Base-by-base conservation (phyloP, 768 basidiomycete genomes). In the Nidularia sp. region DNA sequence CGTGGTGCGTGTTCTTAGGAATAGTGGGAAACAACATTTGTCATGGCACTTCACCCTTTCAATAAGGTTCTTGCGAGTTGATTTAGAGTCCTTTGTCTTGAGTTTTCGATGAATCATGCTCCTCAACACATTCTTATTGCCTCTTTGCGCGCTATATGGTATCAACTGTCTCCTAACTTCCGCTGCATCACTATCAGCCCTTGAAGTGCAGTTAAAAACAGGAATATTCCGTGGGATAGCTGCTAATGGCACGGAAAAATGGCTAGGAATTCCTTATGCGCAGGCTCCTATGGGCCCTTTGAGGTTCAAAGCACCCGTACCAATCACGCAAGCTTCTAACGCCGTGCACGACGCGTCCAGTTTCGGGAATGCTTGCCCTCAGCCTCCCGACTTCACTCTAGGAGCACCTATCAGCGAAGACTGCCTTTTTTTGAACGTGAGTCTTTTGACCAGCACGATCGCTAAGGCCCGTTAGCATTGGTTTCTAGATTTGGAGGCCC, bases 201-300 rank as follows among this genome's bases (percentile, higher is more conserved):
- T 58, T n/a, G 51, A 57, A 33, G 49, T 58, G 4, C 25, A 47
- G 8, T 57, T 71, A 10, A 62, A 63, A 5, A 64, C 68, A 6
- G 76, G 76, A 6, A 66, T 57, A 0, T 77, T 76, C 45, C 66
- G 63, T 5, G 76, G 75, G 5, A 50, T 70, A 13, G 67, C 61
- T 34, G 50, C 59, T 0, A 73, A 72, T 18, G 69, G 68, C 13
- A 72, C 73, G 7, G 73, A 78, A 36, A 61, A 65, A 55, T 82
- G 76, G 71, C 68, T 78, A 10, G 78, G 78, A 0, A 69, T 82
- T 25, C 80, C 77, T 0, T 82, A 67, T 49, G 80, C 78, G 6
- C 62, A 71, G 50, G 70, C 77, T 2, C 81, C 80, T 0, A 45
- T 74, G 2, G 78, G 77, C 1, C 39, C 59, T 4, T 62, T 80